phyloP scores from a whole-genome alignment of 768 basidiomycete species.

The Royoungia palumana region DNA sequence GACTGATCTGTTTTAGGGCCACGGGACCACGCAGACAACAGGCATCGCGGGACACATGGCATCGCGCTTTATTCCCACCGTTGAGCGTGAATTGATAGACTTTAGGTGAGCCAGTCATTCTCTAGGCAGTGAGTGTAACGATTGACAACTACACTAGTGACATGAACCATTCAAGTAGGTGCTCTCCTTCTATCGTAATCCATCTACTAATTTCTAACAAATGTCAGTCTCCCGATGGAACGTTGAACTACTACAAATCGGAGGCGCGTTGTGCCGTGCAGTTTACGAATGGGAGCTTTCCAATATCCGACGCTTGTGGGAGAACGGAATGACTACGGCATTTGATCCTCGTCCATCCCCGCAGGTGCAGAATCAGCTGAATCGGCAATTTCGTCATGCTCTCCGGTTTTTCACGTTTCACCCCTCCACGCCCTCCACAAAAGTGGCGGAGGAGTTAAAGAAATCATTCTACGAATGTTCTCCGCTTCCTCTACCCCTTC shows the following conservation, averaged over 20 bases:
- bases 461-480: conserved; percentile 74
- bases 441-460: conserved; percentile 70
- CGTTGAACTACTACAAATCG: conserved; percentile 2
- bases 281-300: conserved; percentile 14
- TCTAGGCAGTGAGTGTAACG: too few relatives aligned
- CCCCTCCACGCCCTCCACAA: conserved; percentile 66
- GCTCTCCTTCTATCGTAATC: too few relatives aligned
- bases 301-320: conserved; percentile 1
- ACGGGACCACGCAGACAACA: conserved; percentile 13
- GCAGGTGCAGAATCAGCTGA: too few relatives aligned
- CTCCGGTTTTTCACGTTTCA: conserved; percentile 12
- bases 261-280: conserved; percentile 9
- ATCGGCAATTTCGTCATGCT: conserved; percentile 4
- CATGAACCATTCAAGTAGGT: conserved; percentile 7
- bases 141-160: background rate
- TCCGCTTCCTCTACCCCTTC: conserved; percentile 55
- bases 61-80: conserved; percentile 15
- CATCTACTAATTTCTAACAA: too few relatives aligned
- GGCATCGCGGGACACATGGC: conserved; percentile 19
- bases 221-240: too few relatives aligned
- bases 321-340: too few relatives aligned
- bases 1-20: background rate
- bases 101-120: conserved; percentile 3
- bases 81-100: conserved; percentile 17
- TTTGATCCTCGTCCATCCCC: too few relatives aligned